Base-by-base conservation (phyloP, 2,329 filamentous ascomycete species). In the Hypoxylon sp. region DNA sequence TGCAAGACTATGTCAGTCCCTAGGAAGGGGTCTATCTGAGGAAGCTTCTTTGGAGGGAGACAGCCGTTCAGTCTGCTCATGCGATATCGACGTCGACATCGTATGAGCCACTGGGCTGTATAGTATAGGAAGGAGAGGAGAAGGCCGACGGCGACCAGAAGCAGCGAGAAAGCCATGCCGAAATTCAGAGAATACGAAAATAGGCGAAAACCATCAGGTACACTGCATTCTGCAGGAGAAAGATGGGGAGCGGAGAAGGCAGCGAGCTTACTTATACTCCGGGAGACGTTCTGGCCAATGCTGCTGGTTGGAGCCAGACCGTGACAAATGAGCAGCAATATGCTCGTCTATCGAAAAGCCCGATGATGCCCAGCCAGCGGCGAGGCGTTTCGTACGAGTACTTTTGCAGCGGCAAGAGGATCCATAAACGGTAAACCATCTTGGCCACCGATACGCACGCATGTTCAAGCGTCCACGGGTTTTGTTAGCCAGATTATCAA, bases 351-450 rank as follows among this genome's bases (percentile, higher is more conserved):
- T 61, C 50, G 22, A 44, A 51, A 64, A 62, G 64, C 61, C 67
- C 64, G 61, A 67, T 52, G 67, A 67, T 67, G 64, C 61, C 67
- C 67, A 65, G 67, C 67, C 67, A 65, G 67, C 64, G 61, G 50
- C 61, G 54, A 64, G 40, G 46, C 32, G 49, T 60, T 57, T 61
- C 53, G 50, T 46, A 48, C 40, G 57, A 59, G 64, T 63, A 61
- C 52, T 33, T 61, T 28, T 68, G 54, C 54, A 64, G 61, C 67
- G 58, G 64, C 64, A 65, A 67, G 61, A 52, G 64, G 67, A 64
- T 60, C 67, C 64, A 69, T 66, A 58, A 57, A 57, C 53, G 44
- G 42, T 48, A 48, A 53, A 45, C 49, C 30, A 57, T 64, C 67
- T 67, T 67, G 64, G 64, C 64, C 58, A 64, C 61, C 64, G 64